Evolutionary conservation across 345 rosid species (phyloP), one percentile per base, ranked within the genome.

Genomic region (Eucalyptus sp.): DNA sequence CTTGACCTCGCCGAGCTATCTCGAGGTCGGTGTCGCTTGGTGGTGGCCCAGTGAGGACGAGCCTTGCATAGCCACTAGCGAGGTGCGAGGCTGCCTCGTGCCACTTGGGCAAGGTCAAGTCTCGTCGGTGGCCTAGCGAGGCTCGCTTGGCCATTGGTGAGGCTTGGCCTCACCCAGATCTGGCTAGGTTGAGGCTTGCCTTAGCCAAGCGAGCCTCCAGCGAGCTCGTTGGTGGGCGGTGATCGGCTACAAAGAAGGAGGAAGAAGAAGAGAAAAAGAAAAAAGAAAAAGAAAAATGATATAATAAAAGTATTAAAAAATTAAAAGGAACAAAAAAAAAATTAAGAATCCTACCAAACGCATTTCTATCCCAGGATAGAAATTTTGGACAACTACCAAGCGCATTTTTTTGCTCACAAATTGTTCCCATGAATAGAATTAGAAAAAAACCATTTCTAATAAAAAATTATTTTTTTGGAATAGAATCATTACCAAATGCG

Each of bases 151-250:
- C 9, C 56, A 51, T 51, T 3, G 3, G 4, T 3, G 1, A 51
- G 52, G 52, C 18, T 15, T 15, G 18, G 52, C 18, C 52, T 50
- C 0, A 2, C 52, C 52, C 18, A 15, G 5, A 50, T 50, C 0
- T 50, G 0, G 3, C 0, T 0, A 50, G 22, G 9, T 0, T 0
- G 2, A 52, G 24, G 56, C 9, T 17, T 51, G 56, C 56, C 8
- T 52, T 0, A 22, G 7, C 25, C 24, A 18, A 52, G 24, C 1
- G 1, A 52, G 24, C 1, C 24, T 52, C 24, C 0, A 52, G 2
- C 0, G 0, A 52, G 2, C 10, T 52, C 1, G 0, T 52, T 0
- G 0, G 2, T 18, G 10, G 56, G 4, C 0, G 1, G 24, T 1
- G 1, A 52, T 0, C 3, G 2, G 56, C 10, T 7, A 0, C 2